These are phyloP conservation scores for Populus davidiana DNA, from an alignment of 345 rosid species.

Conservation along the genomic window DNA sequence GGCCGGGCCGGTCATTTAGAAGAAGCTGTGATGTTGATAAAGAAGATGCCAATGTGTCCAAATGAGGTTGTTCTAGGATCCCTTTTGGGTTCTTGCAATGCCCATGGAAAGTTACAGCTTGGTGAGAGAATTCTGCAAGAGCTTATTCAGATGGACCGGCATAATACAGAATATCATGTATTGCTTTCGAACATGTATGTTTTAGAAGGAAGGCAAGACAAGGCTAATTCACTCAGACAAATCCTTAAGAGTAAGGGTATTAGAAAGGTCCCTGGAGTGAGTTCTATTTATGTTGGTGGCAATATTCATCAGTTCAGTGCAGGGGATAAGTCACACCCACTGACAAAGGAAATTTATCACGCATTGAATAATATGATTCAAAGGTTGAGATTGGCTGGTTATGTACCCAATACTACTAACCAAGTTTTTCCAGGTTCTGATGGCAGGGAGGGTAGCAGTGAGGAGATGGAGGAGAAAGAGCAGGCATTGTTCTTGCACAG, in stretches of 20 bases:
- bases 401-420: constrained; percentile 42
- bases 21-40: constrained; percentile 59
- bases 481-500: constrained; percentile 68
- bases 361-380: constrained; percentile 57
- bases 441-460: constrained; percentile 21
- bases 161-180: constrained; percentile 59
- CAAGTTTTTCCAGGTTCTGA: constrained; percentile 37
- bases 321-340: constrained; percentile 67
- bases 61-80: constrained; percentile 83
- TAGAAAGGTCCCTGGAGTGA: constrained; percentile 71
- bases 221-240: constrained; percentile 27
- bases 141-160: constrained; percentile 51
- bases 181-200: constrained; percentile 67
- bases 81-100: constrained; percentile 69
- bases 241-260: constrained; percentile 48
- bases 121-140: constrained; percentile 46
- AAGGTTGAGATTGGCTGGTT: constrained; percentile 57
- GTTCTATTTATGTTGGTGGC: constrained; percentile 54
- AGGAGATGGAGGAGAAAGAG: constrained; percentile 66
- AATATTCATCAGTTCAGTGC: constrained; percentile 62
- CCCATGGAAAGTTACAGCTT: constrained; percentile 55
- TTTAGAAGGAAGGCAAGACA: constrained; percentile 47
- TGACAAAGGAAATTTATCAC: constrained; percentile 45
- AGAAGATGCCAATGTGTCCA: constrained; percentile 66
- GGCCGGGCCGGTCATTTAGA: constrained; percentile 71